A percentile compares a stretch with the other conserved stretches of the same genome.
Evolutionary conservation across 1,284 basidiomycete genomes (phyloP).

Genomic region (Ustilago xerochloae): DNA sequence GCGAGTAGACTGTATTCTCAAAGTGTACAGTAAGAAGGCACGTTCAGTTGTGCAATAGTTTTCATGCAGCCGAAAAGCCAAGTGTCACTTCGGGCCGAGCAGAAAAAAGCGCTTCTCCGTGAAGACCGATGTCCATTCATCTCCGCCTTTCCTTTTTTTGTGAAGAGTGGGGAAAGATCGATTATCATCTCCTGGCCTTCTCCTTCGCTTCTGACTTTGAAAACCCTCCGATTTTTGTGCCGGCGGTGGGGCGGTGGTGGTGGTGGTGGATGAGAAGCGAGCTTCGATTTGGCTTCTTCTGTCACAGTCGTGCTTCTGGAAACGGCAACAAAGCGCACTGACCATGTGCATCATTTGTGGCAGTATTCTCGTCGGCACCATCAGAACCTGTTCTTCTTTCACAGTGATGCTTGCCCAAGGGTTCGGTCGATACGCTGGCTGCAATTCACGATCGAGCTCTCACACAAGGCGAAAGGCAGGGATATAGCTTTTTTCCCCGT

Average conservation of each 20-base stretch:
- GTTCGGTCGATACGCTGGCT: too few relatives aligned
- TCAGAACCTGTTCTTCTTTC: too few relatives aligned
- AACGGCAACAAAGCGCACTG: not conserved
- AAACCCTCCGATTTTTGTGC: constrained; percentile 1
- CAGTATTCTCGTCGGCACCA: not conserved
- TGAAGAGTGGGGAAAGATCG: too few relatives aligned
- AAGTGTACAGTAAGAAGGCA: too few relatives aligned
- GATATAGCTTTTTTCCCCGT: too few relatives aligned
- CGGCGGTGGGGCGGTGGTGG: not conserved
- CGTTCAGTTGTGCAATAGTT: too few relatives aligned
- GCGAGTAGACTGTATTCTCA: not conserved
- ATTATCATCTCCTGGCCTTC: too few relatives aligned
- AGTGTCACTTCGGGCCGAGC: constrained; percentile 10
- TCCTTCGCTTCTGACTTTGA: not conserved
- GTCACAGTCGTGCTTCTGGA: not conserved
- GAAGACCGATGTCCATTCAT: constrained; percentile 2
- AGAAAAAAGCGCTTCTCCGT: constrained; percentile 1
- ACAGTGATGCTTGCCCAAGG: too few relatives aligned
- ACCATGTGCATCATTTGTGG: not conserved
- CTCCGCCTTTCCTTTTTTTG: not conserved
- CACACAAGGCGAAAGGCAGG: too few relatives aligned
- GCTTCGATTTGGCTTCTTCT: not conserved
- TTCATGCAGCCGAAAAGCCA: too few relatives aligned
- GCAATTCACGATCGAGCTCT: not conserved
- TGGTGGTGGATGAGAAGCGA: too few relatives aligned